Conservation (phyloP, 2,329 filamentous ascomycete species). For the Coniochaeta sp. region DNA sequence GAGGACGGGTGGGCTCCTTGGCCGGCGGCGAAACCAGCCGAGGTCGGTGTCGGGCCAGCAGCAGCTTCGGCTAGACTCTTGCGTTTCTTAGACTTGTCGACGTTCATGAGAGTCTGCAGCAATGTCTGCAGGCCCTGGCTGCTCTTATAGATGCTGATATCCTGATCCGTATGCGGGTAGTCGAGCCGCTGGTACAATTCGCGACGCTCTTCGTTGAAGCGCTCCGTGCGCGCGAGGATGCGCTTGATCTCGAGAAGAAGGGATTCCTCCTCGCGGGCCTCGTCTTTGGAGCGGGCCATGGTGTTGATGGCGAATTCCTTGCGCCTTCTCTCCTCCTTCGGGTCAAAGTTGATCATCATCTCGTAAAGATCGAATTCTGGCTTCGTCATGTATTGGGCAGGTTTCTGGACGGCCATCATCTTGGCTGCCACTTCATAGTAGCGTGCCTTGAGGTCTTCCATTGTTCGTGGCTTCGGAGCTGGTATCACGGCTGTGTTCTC, state of each 20-base stretch:
- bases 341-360: constrained; percentile 79
- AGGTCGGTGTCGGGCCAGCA: constrained; percentile 43
- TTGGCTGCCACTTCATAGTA: constrained; percentile 84
- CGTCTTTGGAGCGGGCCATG: constrained; percentile 72
- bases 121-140: constrained; percentile 73
- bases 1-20: constrained; percentile 18
- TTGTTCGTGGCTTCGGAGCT: constrained; percentile 50
- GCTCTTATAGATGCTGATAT: constrained; percentile 71
- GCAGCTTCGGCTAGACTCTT: constrained; percentile 56
- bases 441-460: constrained; percentile 86
- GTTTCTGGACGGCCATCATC: constrained; percentile 74
- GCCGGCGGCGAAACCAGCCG: constrained; percentile 27
- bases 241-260: constrained; percentile 85
- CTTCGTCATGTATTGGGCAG: constrained; percentile 78
- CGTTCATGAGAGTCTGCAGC: constrained; percentile 72
- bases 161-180: constrained; percentile 59
- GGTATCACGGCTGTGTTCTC: constrained; percentile 47
- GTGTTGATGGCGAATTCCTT: constrained; percentile 81
- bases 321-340: constrained; percentile 67
- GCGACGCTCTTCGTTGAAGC: constrained; percentile 78
- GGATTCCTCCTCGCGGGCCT: constrained; percentile 87
- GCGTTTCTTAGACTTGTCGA: constrained; percentile 85
- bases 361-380: constrained; percentile 79
- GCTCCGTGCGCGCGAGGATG: constrained; percentile 79
- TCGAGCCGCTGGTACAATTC: constrained; percentile 85